Evolutionary conservation across 768 basidiomycete genomes (phyloP).

Genomic region (Neoboletus magnificus): DNA sequence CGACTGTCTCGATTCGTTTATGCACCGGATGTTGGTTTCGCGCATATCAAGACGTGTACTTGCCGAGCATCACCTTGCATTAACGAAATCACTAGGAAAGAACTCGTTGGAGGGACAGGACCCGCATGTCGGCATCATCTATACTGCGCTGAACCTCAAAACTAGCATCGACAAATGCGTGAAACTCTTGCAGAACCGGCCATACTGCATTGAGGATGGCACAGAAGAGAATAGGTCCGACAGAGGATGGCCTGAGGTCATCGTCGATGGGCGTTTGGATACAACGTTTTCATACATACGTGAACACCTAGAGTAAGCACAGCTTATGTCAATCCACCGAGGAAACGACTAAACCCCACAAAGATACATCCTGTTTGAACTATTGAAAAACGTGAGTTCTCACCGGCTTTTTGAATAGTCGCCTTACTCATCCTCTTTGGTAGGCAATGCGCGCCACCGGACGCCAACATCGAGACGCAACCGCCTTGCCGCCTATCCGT

Average conservation of each 20-base stretch:
- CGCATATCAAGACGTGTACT: constrained; percentile 87
- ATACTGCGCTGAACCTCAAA: constrained; percentile 67
- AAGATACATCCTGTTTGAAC: constrained; percentile 84
- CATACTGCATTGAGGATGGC: constrained; percentile 43
- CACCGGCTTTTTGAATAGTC: neutral
- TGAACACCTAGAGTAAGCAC: constrained; percentile 77
- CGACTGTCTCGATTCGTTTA: constrained; percentile 79
- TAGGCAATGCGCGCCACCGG: constrained; percentile 74
- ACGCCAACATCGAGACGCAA: constrained; percentile 42
- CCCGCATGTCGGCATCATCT: constrained; percentile 81
- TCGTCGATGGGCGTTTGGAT: constrained; percentile 69
- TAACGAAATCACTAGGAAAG: constrained; percentile 55
- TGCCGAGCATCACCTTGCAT: constrained; percentile 83
- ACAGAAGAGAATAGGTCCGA: constrained; percentile 23
- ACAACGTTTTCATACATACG: constrained; percentile 79
- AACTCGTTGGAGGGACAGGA: constrained; percentile 39
- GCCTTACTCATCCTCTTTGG: neutral
- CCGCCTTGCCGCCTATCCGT: constrained; percentile 56
- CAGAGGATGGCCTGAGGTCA: constrained; percentile 56
- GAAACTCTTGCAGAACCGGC: constrained; percentile 49
- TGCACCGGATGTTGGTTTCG: constrained; percentile 88
- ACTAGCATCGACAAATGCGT: constrained; percentile 70
- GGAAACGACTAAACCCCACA: neutral
- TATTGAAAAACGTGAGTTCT: constrained; percentile 77
- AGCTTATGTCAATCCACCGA: neutral